Evolutionary conservation across 148 eudicot species (phyloP).

Genomic region (Vaccinium darrowii): DNA sequence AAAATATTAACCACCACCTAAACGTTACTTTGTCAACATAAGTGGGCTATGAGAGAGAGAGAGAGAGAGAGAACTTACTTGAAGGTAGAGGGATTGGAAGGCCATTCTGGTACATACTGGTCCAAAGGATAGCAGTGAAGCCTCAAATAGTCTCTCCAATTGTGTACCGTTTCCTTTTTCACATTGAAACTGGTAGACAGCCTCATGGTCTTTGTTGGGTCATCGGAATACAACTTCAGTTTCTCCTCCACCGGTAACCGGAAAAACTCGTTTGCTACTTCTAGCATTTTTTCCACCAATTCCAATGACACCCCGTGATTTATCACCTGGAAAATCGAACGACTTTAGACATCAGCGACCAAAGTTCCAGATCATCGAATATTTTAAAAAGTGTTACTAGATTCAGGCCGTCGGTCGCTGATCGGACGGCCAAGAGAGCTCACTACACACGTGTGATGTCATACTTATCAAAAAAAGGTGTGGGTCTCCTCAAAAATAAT

Average conservation of each 20-base stretch:
- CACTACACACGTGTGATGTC: no score
- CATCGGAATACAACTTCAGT: slow-evolving; percentile 82
- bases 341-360: no score
- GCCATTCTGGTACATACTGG: slow-evolving; percentile 65
- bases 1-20: background rate
- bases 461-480: no score
- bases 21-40: background rate
- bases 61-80: slow-evolving; percentile 43
- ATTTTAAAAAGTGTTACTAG: no score
- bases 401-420: no score
- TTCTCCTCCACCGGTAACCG: slow-evolving; percentile 73
- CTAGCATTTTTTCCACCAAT: slow-evolving; percentile 42
- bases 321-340: slow-evolving; percentile 40
- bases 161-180: slow-evolving; percentile 70
- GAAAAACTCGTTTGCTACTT: slow-evolving; percentile 63
- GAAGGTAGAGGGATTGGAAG: slow-evolving; percentile 73
- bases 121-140: slow-evolving; percentile 90
- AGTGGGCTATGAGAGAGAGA: background rate
- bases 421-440: no score
- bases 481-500: no score
- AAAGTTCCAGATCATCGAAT: no score
- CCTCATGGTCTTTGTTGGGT: slow-evolving; percentile 69
- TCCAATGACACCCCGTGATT: slow-evolving; percentile 70
- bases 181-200: slow-evolving; percentile 83
- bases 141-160: slow-evolving; percentile 91